Evolutionary conservation across 2,329 filamentous ascomycete species (phyloP).

Genomic region (Truncatella angustata): DNA sequence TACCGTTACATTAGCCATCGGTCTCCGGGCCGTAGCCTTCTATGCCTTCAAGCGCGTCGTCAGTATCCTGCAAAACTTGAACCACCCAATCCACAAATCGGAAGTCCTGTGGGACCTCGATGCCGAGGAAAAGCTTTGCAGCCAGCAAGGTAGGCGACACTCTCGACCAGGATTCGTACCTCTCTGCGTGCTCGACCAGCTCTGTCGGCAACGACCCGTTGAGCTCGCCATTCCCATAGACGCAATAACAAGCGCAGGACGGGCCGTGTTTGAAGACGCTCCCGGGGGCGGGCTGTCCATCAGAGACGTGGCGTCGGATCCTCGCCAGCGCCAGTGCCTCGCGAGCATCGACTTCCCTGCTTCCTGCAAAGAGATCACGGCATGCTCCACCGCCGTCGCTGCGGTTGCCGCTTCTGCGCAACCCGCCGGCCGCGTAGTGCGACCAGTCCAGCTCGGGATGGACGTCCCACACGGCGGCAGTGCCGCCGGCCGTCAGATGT

Average conservation of each 20-base stretch:
- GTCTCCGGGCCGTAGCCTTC: too few relatives aligned
- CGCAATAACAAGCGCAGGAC: not conserved
- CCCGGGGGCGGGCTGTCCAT: not conserved
- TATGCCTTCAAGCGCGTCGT: not conserved
- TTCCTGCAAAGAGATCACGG: too few relatives aligned
- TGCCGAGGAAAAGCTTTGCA: not conserved
- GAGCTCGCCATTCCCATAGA: not conserved
- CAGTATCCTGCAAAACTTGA: not conserved
- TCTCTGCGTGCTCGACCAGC: not conserved
- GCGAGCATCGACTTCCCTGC: too few relatives aligned
- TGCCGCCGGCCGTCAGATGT: too few relatives aligned
- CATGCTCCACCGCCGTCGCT: too few relatives aligned
- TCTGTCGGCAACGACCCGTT: not conserved
- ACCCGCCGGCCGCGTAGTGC: too few relatives aligned
- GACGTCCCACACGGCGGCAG: too few relatives aligned
- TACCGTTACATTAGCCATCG: too few relatives aligned
- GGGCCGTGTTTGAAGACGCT: not conserved
- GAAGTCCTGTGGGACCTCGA: not conserved
- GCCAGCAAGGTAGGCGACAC: not conserved
- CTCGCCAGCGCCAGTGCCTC: too few relatives aligned
- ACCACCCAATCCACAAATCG: not conserved
- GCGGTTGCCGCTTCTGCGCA: too few relatives aligned
- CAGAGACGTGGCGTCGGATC: not conserved
- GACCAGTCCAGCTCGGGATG: too few relatives aligned
- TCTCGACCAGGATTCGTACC: not conserved